These are phyloP conservation scores for Neofusicoccum umdonicola DNA, from an alignment of 2,329 filamentous ascomycete species.

Conservation along the genomic window DNA sequence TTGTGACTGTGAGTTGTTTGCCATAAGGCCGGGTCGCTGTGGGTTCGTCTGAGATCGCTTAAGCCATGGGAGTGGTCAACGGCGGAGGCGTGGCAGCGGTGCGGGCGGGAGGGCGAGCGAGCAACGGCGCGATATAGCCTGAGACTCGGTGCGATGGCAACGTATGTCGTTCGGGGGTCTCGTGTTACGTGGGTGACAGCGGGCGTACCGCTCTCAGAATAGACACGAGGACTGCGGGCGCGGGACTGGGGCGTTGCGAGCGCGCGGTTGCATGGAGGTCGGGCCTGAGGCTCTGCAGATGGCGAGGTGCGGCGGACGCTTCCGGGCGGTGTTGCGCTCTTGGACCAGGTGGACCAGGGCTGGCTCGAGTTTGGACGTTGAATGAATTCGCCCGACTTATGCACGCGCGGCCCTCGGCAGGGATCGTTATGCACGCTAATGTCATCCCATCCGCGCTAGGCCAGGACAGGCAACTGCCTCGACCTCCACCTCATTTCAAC, in stretches of 20 bases:
- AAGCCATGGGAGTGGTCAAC: constrained; percentile 17
- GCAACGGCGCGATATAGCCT: constrained; percentile 1
- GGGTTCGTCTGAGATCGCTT: neutral
- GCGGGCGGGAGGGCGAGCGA: neutral
- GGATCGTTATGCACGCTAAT: constrained; percentile 4
- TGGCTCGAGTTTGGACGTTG: constrained; percentile 5
- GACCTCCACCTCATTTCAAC: neutral
- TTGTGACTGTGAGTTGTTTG: constrained; percentile 2
- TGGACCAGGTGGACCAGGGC: neutral
- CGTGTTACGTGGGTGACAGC: neutral
- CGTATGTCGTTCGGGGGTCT: constrained; percentile 13
- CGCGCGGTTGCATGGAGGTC: neutral
- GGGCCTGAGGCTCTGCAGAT: constrained; percentile 8
- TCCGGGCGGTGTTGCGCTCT: constrained; percentile 10
- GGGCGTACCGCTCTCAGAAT: neutral
- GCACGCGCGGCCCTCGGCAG: constrained; percentile 5
- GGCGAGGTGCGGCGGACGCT: neutral
- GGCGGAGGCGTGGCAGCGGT: neutral
- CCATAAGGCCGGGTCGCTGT: constrained; percentile 15
- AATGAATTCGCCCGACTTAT: neutral
- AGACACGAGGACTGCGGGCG: neutral
- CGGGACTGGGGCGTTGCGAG: neutral
- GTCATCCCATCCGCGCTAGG: neutral
- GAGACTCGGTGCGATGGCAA: constrained; percentile 13
- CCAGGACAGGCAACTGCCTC: neutral